Conservation (phyloP, 805 yeast species). For the Priceomyces fermenticarens region DNA sequence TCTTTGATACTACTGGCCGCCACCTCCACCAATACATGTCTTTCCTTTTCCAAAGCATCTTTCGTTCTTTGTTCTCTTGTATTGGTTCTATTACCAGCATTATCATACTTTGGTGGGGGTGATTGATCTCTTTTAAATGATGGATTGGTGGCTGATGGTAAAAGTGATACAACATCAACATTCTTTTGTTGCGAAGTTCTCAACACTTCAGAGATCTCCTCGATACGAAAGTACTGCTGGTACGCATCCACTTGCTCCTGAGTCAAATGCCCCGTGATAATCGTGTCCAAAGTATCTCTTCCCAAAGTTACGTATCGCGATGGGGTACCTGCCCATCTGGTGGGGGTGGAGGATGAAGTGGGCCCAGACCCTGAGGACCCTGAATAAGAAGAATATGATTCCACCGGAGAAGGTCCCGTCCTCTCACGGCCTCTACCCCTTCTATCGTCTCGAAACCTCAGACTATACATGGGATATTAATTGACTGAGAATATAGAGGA, state of each 20-base stretch:
- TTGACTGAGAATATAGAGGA: too few species aligned
- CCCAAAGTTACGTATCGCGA: conserved; percentile 22
- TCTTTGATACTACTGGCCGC: conserved; percentile 72
- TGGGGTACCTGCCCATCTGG: conserved; percentile 35
- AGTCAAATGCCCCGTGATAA: conserved; percentile 43
- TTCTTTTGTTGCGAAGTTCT: conserved; percentile 25
- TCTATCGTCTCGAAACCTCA: conserved; percentile 6
- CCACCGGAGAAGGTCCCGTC: neutral
- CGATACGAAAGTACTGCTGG: conserved; percentile 67
- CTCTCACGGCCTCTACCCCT: conserved; percentile 7
- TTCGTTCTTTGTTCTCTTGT: conserved; percentile 71
- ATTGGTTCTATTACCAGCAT: conserved; percentile 77
- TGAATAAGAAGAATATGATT: neutral
- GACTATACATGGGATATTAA: conserved; percentile 8
- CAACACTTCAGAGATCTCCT: conserved; percentile 69
- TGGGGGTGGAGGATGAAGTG: conserved; percentile 4
- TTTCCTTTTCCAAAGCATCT: conserved; percentile 68
- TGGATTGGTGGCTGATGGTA: conserved; percentile 43
- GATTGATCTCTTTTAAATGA: conserved; percentile 63
- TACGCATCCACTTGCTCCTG: conserved; percentile 78
- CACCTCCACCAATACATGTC: conserved; percentile 72
- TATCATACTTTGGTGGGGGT: conserved; percentile 91
- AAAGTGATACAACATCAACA: conserved; percentile 42
- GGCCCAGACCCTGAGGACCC: too few species aligned
- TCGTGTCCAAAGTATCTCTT: conserved; percentile 23